Evolutionary conservation across 345 rosid genomes (phyloP), one percentile per base, ranked within the genome.

Genomic region (Aquilaria yunnanensis): DNA sequence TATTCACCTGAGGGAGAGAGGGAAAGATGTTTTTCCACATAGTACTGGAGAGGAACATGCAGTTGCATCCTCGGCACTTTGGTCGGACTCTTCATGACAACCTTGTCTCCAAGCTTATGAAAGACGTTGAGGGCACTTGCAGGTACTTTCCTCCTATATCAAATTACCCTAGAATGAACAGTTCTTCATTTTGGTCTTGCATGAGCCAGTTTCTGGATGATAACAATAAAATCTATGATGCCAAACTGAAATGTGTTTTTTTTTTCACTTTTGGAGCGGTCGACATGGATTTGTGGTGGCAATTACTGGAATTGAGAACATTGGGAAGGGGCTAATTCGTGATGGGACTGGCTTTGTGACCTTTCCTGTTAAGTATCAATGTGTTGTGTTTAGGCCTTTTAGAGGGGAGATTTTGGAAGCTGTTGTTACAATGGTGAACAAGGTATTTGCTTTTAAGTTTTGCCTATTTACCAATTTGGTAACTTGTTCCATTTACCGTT

Each of bases 101-200:
- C 48, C 85, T 93, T 9, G 90, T 86, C 11, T 75, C 98, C 57
- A 81, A 87, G 73, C 97, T 93, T 74, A 84, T 86, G 94, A 90
- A 88, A 70, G 97, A 93, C 73, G 98, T 92, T 51, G 98, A 89
- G 65, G 96, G 98, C 57, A 92, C 98, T 76, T 87, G 91, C 96
- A 87, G 91, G 95, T 89, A 59, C 32, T 55, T 37, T 48, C 60
- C 47, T 31, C 6, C 32, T 45, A 31, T 3, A 33, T 56, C 13
- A 7, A 54, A 63, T 9, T 16, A 16, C 23, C 23, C 23, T 16
- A 16, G 23, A 16, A 16, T 16, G 23, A 16, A 16, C 23, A 16
- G 23, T 16, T 5, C 10, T 60, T 23, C 31, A 8, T 30, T 32
- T 14, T 3, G 33, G 54, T 9, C 49, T 16, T 48, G 2, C n/a